phyloP scores from a whole-genome alignment of 768 basidiomycete genomes.

The Tylopilus subfusipes region DNA sequence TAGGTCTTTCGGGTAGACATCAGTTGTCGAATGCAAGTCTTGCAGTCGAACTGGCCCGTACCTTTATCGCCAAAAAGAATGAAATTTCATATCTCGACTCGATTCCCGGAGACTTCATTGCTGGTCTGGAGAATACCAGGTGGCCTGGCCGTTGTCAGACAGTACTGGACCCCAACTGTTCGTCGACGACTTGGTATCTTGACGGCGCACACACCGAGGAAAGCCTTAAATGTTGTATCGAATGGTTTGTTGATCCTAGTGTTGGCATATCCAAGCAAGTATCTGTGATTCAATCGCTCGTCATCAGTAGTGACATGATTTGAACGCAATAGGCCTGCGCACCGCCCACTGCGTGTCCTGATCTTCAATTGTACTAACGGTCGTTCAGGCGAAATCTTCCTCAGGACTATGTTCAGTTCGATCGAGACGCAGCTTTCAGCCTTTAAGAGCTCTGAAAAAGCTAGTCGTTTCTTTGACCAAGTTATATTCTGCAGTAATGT shows the following conservation, averaged over 20 bases:
- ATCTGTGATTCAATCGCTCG: conserved; percentile 1
- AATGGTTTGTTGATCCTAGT: conserved; percentile 78
- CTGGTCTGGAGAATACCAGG: conserved; percentile 62
- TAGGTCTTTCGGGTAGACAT: conserved; percentile 83
- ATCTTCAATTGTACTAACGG: conserved; percentile 96
- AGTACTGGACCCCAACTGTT: conserved; percentile 55
- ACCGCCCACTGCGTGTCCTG: conserved; percentile 50
- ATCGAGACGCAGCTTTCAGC: conserved; percentile 45
- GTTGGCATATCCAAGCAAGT: conserved; percentile 41
- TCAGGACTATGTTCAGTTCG: conserved; percentile 55
- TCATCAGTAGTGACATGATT: conserved; percentile 2
- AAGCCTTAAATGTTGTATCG: conserved; percentile 79
- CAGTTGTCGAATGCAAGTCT: conserved; percentile 86
- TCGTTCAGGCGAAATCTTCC: conserved; percentile 72
- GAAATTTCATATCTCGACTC: conserved; percentile 5
- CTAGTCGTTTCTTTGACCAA: conserved; percentile 63
- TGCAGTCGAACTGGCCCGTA: conserved; percentile 67
- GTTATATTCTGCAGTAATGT: conserved; percentile 97
- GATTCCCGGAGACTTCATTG: conserved; percentile 52
- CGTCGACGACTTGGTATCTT: conserved; percentile 74
- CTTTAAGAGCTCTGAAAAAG: conserved; percentile 36
- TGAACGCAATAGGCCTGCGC: conserved; percentile 1
- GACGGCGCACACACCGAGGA: conserved; percentile 96
- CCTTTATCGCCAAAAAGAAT: conserved; percentile 50
- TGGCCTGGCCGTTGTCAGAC: conserved; percentile 98